Conservation (phyloP, 306 rosid genomes). For the Lupinus albus region DNA sequence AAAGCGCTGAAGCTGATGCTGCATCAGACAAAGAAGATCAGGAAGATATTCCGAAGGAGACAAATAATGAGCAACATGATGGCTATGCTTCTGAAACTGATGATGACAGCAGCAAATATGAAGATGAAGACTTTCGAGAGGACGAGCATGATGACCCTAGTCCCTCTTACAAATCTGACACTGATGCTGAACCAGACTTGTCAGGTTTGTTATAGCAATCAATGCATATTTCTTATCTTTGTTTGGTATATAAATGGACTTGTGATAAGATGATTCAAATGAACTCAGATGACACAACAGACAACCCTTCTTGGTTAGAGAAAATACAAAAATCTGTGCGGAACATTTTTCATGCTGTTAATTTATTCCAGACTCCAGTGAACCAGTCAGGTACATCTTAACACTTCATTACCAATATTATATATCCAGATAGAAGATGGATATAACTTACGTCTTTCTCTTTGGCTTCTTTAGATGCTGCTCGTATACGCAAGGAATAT, state of each 20-base stretch:
- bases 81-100: slow-evolving; percentile 86
- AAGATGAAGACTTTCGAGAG: slow-evolving; percentile 60
- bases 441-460: slow-evolving; percentile 40
- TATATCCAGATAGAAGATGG: slow-evolving; percentile 11
- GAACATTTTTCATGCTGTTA: slow-evolving; percentile 67
- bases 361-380: slow-evolving; percentile 86
- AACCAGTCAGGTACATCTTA: slow-evolving; percentile 74
- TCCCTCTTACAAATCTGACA: slow-evolving; percentile 66
- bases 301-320: slow-evolving; percentile 83
- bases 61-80: slow-evolving; percentile 60
- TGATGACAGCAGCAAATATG: slow-evolving; percentile 63
- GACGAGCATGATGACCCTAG: slow-evolving; percentile 61
- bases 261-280: slow-evolving; percentile 36
- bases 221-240: slow-evolving; percentile 33
- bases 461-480: slow-evolving; percentile 70
- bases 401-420: slow-evolving; percentile 23
- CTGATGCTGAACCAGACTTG: slow-evolving; percentile 58
- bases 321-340: slow-evolving; percentile 75
- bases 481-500: slow-evolving; percentile 83
- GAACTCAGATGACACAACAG: slow-evolving; percentile 59
- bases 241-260: slow-evolving; percentile 30
- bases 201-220: slow-evolving; percentile 65
- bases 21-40: slow-evolving; percentile 50
- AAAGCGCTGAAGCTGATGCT: slow-evolving; percentile 52
- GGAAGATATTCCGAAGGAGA: slow-evolving; percentile 47